Base-by-base conservation (phyloP, 2,329 filamentous ascomycete species). In the Fusarium xyrophilum region DNA sequence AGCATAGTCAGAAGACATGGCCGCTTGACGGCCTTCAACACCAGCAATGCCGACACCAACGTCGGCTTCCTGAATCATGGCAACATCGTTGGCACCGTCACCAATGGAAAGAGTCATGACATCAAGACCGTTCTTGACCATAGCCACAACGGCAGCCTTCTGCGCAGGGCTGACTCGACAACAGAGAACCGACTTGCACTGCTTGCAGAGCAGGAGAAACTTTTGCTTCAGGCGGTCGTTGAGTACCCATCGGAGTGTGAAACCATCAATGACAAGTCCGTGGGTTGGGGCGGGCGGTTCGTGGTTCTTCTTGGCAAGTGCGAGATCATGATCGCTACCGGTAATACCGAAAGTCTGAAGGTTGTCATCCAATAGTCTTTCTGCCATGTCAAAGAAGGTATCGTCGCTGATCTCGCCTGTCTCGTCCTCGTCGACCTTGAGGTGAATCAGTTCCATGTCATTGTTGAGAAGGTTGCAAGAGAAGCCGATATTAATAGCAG, bases 401-500 rank as follows among this genome's bases (percentile, higher is more conserved):
- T 86, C 84, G 28, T 86, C 82, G 1, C 78, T 65, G 0, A 81
- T 80, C 25, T 82, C 74, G 19, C 86, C 81, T 13, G 81, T 76
- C 63, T 90, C 86, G 57, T 93, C 90, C 68, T 97, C 93, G 2
- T 92, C 87, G 32, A 96, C 86, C 76, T 96, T 96, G 72, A 99
- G 85, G 50, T 97, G 88, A 68, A 99, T 92, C 65, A 99, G 83
- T 72, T 99, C 96, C 96, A 99, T 97, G 71, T 97, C 93, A 79
- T 97, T 99, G 80, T 95, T 93, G 57, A 99, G 87, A 33, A 99
- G 85, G 73, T 99, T 99, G 83, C 96, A 99, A 14, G 96, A 99
- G 80, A 98, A 99, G 5, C 96, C 96, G 76, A 99, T 99, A 81
- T 99, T 99, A 88, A 99, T 99, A 60, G 96, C 96, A 27, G 96